Evolutionary conservation across 2,329 filamentous ascomycete genomes (phyloP).

Genomic region (Botrytis elliptica): DNA sequence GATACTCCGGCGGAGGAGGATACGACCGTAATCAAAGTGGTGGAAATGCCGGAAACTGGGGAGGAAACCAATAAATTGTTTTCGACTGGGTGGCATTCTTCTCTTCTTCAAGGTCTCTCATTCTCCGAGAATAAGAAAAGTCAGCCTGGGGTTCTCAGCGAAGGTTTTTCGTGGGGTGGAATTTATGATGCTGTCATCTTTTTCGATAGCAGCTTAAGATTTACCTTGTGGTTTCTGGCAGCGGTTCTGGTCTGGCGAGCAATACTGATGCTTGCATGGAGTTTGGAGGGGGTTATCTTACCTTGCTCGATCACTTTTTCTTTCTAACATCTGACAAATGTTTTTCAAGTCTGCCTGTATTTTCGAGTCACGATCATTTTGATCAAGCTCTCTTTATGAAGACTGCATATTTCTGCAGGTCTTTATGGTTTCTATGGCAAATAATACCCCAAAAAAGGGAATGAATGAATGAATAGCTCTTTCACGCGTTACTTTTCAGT

Average conservation of each 20-base stretch:
- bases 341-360: constrained; percentile 31
- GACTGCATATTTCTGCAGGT: constrained; percentile 33
- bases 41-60: constrained; percentile 21
- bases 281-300: constrained; percentile 36
- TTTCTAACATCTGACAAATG: constrained; percentile 25
- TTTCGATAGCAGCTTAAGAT: constrained; percentile 30
- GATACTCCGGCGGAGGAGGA: constrained; percentile 16
- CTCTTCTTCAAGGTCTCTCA: constrained; percentile 9
- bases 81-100: constrained; percentile 5
- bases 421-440: constrained; percentile 34
- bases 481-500: constrained; percentile 45
- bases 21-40: constrained; percentile 9
- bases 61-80: constrained; percentile 13
- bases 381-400: constrained; percentile 36
- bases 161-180: constrained; percentile 39
- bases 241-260: constrained; percentile 36
- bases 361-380: constrained; percentile 36
- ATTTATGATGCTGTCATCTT: constrained; percentile 31
- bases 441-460: constrained; percentile 30
- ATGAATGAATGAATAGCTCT: constrained; percentile 31
- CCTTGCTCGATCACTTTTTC: constrained; percentile 35
- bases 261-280: constrained; percentile 38
- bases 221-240: constrained; percentile 39
- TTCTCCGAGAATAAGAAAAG: constrained; percentile 34
- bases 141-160: constrained; percentile 38